Percentiles rank a stretch among this genome's conserved stretches.
Conservation (phyloP, 192 early-diverging fungal genomes). For the Borealophlyctis nickersoniae region DNA sequence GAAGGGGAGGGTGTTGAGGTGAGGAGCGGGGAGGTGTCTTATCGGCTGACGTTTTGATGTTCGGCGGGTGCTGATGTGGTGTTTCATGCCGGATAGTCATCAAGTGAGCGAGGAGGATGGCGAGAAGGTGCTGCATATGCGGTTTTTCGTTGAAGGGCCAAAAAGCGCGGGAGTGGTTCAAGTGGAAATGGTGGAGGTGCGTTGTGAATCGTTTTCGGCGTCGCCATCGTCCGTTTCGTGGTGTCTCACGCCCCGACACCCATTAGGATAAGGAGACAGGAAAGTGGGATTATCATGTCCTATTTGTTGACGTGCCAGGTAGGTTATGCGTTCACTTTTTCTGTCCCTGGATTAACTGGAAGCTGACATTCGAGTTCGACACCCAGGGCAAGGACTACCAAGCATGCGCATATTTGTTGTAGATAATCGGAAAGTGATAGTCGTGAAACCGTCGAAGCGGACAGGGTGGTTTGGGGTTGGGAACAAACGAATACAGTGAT, state of each 20-base stretch:
- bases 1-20: slow-evolving; percentile 7
- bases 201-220: no score
- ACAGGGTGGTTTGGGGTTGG: slow-evolving; percentile 15
- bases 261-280: not conserved
- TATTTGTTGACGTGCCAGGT: slow-evolving; percentile 6
- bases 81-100: not conserved
- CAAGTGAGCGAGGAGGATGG: not conserved
- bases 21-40: not conserved
- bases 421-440: not conserved
- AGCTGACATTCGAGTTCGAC: not conserved
- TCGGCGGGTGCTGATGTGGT: not conserved
- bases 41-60: not conserved
- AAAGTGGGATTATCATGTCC: slow-evolving; percentile 7
- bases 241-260: no score
- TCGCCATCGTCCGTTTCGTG: no score
- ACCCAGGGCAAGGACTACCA: not conserved
- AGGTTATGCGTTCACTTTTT: not conserved
- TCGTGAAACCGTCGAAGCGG: not conserved
- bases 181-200: slow-evolving; percentile 12
- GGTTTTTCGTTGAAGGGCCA: slow-evolving; percentile 1
- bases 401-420: not conserved
- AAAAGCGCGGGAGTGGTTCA: slow-evolving; percentile 3
- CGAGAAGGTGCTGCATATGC: not conserved
- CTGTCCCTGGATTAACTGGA: not conserved
- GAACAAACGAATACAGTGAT: no score